Evolutionary conservation across 148 eudicot species (phyloP), one percentile per base, ranked within the genome.

Genomic region (Camellia japonica): DNA sequence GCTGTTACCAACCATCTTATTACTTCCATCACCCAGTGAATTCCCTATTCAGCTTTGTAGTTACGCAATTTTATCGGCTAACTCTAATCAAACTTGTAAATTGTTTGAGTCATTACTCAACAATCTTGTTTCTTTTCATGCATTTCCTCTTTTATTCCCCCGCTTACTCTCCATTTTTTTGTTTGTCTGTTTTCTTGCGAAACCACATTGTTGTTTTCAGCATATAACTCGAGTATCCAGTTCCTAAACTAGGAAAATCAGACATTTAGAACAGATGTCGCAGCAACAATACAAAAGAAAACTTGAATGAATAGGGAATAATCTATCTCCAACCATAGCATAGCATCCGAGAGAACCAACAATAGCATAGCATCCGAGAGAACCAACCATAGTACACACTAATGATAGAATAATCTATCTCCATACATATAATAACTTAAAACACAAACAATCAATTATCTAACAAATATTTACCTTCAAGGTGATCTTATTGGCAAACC

Each of bases 401-500:
- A 30, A 30, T 30, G 38, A 30, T 30, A 30, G 38, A 30, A 30
- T 30, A 30, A 30, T 30, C 38, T 30, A 30, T 49, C 52, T 49
- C 52, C 6, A 49, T 7, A 4, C 72, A 61, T 6, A 55, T 52
- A 10, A 20, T 2, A 66, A 78, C 65, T 43, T 30, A 2, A 78
- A 51, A 41, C 11, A 42, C 8, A 20, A 20, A 59, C 30, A 75
- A 23, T 15, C 5, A 65, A 49, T 30, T 38, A 38, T n/a, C 5
- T 49, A 8, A 78, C 41, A 5, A 78, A 18, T 70, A 6, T 44
- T 6, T 84, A 92, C 99, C 98, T 93, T 93, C 61, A 90, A 85
- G 20, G 98, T 93, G 78, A 96, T 91, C 77, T 71, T 96, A 82
- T 96, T 96, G 13, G 97, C 93, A 87, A 91, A 96, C 89, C 90